Base-by-base conservation (phyloP, 257 asterid genomes). In the Scutellaria galericulata region DNA sequence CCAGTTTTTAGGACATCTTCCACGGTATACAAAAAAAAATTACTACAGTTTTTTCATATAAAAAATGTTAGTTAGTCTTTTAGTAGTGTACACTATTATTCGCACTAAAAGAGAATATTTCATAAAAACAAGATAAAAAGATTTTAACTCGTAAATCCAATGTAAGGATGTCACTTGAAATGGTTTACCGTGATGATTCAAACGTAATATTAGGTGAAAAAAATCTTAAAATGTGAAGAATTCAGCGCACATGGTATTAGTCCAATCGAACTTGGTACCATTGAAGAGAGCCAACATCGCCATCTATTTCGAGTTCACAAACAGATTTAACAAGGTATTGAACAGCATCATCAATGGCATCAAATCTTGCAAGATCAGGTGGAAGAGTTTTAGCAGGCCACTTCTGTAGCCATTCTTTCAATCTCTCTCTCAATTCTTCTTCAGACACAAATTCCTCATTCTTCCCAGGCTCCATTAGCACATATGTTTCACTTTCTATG, bases 181-280 rank as follows among this genome's bases (percentile, higher is more conserved):
- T 18, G 18, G 18, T 18, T 18, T 18, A 18, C 18, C 18, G 18
- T 18, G 18, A 18, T 18, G n/a, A n/a, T n/a, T n/a, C n/a, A n/a
- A n/a, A n/a, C n/a, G n/a, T n/a, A n/a, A n/a, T n/a, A n/a, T n/a
- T n/a, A n/a, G n/a, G n/a, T n/a, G 18, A 18, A 18, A 18, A 18
- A 18, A 18, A 18, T 18, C 18, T 18, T 18, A 18, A 18, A 18
- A 18, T 18, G 18, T 18, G 18, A 18, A 18, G 18, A 18, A 18
- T 18, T 18, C 18, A 18, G 18, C 18, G 0, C 18, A 18, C 18
- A 18, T 24, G 27, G 1, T 2, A 4, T 69, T 46, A 77, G 31
- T 87, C 87, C 72, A 88, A 78, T 10, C 93, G 94, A 79, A 92
- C 96, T 84, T 90, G 84, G 20, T 86, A 88, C 97, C 98, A 92